Conservation (phyloP, 768 basidiomycete species). For the Phlebiopsis gigantea region DNA sequence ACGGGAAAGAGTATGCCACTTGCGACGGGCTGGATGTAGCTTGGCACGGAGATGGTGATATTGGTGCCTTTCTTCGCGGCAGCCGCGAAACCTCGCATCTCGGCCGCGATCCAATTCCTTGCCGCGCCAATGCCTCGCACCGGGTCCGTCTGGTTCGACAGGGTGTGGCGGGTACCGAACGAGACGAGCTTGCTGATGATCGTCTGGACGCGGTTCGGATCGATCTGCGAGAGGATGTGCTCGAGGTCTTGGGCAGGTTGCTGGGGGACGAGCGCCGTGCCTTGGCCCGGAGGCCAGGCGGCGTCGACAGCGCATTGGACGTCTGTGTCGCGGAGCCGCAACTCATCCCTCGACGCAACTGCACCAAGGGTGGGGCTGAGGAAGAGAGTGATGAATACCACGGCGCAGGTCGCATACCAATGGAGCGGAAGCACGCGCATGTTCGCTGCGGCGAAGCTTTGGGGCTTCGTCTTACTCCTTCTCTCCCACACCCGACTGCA, state of each 20-base stretch:
- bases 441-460: not conserved
- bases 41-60: slow-evolving; percentile 35
- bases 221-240: slow-evolving; percentile 41
- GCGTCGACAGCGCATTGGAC: slow-evolving; percentile 20
- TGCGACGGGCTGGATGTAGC: slow-evolving; percentile 37
- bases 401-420: not conserved
- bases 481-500: not conserved
- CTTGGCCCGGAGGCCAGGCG: slow-evolving; percentile 48
- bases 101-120: slow-evolving; percentile 47
- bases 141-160: slow-evolving; percentile 49
- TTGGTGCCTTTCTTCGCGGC: slow-evolving; percentile 33
- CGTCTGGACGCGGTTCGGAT: slow-evolving; percentile 37
- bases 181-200: slow-evolving; percentile 49
- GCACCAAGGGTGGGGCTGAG: not conserved
- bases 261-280: slow-evolving; percentile 36
- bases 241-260: slow-evolving; percentile 38
- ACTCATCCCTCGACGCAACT: not conserved
- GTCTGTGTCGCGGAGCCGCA: slow-evolving; percentile 1
- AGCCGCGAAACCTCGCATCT: slow-evolving; percentile 39
- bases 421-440: not conserved
- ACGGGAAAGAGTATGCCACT: slow-evolving; percentile 35
- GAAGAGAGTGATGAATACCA: slow-evolving; percentile 2
- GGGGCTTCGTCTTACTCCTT: not conserved
- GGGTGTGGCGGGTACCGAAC: slow-evolving; percentile 50
- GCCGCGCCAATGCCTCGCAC: slow-evolving; percentile 50